Evolutionary conservation across 129 eudicot species (phyloP).

Genomic region (Sambucus nigra): DNA sequence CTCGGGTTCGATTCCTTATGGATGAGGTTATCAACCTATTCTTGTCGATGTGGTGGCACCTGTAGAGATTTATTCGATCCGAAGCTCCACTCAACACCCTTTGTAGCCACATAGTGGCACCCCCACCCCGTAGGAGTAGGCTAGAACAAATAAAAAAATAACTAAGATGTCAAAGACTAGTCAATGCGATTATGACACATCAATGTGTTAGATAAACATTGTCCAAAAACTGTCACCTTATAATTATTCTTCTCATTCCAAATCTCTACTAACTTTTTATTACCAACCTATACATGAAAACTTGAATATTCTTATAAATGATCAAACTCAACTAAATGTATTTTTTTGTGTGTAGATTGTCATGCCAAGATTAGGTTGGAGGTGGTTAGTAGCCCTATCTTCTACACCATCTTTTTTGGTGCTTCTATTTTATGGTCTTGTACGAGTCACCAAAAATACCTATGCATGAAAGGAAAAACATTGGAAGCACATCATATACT

Average conservation of each 20-base stretch:
- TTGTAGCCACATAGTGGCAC: too few relatives aligned
- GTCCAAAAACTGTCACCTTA: background rate
- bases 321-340: background rate
- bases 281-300: too few relatives aligned
- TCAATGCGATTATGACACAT: background rate
- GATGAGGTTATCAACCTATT: too few relatives aligned
- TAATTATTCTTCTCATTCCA: too few relatives aligned
- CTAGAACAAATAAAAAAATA: too few relatives aligned
- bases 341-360: conserved; percentile 23
- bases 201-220: background rate
- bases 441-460: conserved; percentile 60
- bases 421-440: conserved; percentile 23
- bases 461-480: conserved; percentile 34
- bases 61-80: too few relatives aligned
- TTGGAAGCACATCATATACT: conserved; percentile 36
- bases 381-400: conserved; percentile 61
- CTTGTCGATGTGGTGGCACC: too few relatives aligned
- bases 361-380: conserved; percentile 67
- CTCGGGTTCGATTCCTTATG: too few relatives aligned
- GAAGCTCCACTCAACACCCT: too few relatives aligned
- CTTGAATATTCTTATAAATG: too few relatives aligned
- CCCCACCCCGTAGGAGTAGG: too few relatives aligned
- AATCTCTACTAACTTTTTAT: too few relatives aligned
- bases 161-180: background rate
- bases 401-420: conserved; percentile 31